Percentiles rank a stretch among this genome's conserved stretches.
phyloP scores from a whole-genome alignment of 2,329 filamentous ascomycete genomes.

The Ambrosiella beaveri region DNA sequence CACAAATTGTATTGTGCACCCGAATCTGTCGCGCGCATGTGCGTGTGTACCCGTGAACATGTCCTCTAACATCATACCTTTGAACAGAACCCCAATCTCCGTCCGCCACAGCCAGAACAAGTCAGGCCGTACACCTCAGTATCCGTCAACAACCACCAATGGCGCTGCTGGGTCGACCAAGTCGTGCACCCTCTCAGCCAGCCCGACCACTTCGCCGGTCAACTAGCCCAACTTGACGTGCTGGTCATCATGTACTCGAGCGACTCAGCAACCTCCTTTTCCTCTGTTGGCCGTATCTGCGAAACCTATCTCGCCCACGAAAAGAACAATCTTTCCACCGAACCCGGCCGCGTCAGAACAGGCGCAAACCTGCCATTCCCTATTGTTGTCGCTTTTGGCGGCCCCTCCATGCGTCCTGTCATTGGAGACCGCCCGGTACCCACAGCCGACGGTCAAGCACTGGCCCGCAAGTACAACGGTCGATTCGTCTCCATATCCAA shows the following conservation, averaged over 20 bases:
- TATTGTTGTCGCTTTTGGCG: slow-evolving; percentile 6
- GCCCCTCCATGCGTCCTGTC: neutral
- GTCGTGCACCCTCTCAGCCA: slow-evolving; percentile 11
- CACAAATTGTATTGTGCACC: neutral
- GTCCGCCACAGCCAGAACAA: slow-evolving; percentile 1
- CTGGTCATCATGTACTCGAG: slow-evolving; percentile 9
- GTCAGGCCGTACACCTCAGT: slow-evolving; percentile 7
- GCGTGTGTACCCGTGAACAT: neutral
- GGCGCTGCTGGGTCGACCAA: slow-evolving; percentile 12
- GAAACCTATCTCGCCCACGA: slow-evolving; percentile 2
- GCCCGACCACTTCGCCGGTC: slow-evolving; percentile 11
- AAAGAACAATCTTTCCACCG: neutral
- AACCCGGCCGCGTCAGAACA: neutral
- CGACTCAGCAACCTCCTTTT: slow-evolving; percentile 2
- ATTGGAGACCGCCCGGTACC: slow-evolving; percentile 3
- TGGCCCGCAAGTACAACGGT: slow-evolving; percentile 10
- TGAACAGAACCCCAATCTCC: neutral
- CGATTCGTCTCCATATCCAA: slow-evolving; percentile 7
- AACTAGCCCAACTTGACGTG: slow-evolving; percentile 11
- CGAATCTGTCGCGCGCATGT: no score
- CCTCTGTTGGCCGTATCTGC: slow-evolving; percentile 9
- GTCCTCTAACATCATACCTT: no score
- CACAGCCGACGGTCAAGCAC: slow-evolving; percentile 1
- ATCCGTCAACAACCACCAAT: slow-evolving; percentile 4
- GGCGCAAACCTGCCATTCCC: slow-evolving; percentile 7